Conservation (phyloP, 148 eudicot species). For the Rhododendron ovatum region DNA sequence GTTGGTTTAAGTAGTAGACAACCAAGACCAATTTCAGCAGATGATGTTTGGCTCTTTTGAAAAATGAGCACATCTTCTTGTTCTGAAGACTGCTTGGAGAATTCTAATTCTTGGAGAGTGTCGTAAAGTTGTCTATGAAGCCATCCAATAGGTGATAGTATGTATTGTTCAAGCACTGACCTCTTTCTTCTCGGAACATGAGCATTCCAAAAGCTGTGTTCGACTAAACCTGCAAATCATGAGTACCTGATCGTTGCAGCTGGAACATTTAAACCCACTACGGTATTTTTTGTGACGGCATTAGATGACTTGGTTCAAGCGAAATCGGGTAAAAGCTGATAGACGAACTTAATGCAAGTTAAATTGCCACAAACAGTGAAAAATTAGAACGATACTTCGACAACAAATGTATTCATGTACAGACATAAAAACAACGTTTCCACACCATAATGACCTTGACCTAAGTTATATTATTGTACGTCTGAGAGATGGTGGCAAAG, state of each 20-base stretch:
- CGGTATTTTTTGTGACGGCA: not conserved
- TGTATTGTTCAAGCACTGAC: slow-evolving; percentile 8
- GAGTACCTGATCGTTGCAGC: not conserved
- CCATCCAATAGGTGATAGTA: slow-evolving; percentile 5
- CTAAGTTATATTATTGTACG: not conserved
- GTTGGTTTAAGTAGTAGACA: slow-evolving; percentile 6
- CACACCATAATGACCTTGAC: not conserved
- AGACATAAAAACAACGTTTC: not conserved
- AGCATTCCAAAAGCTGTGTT: slow-evolving; percentile 1
- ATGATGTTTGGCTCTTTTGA: not conserved
- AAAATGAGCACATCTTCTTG: slow-evolving; percentile 11
- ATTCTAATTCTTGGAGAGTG: slow-evolving; percentile 15
- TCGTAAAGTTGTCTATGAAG: slow-evolving; percentile 11
- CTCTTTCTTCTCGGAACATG: slow-evolving; percentile 9
- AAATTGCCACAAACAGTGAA: not conserved
- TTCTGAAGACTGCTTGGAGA: not conserved
- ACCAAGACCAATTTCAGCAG: slow-evolving; percentile 15
- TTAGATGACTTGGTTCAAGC: not conserved
- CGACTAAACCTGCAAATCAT: slow-evolving; percentile 9
- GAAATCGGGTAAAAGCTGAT: not conserved
- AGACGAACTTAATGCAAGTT: not conserved
- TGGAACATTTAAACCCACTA: not conserved
- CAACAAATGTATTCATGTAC: not conserved
- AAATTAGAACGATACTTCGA: not conserved
- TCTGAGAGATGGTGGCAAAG: not conserved